These are phyloP conservation scores for Xylaria sp. DNA, from an alignment of 2,329 filamentous ascomycete genomes.

Conservation along the genomic window DNA sequence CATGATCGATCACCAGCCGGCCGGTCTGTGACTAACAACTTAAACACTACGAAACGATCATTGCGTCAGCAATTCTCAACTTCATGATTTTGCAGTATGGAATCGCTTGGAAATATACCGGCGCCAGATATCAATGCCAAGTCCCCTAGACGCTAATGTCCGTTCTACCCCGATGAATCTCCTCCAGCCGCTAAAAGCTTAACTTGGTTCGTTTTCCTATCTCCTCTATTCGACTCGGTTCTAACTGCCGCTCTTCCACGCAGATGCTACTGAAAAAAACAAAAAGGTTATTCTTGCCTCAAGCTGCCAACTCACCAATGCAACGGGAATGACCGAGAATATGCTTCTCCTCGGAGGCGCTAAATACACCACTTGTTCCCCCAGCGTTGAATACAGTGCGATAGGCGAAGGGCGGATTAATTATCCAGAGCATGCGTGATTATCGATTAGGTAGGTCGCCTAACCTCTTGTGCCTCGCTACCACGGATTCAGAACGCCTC, in stretches of 20 bases:
- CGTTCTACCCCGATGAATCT: not conserved
- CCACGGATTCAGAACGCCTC: slow-evolving; percentile 14
- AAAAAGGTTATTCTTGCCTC: not conserved
- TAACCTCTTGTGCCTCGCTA: slow-evolving; percentile 15
- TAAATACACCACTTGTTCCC: not conserved
- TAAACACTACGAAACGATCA: slow-evolving; percentile 3
- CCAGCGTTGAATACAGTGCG: slow-evolving; percentile 7
- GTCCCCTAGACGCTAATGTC: not conserved
- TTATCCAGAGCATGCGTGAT: slow-evolving; percentile 3
- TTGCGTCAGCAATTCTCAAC: slow-evolving; percentile 18
- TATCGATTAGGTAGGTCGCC: slow-evolving; percentile 21
- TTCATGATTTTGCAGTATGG: slow-evolving; percentile 6
- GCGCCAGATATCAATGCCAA: slow-evolving; percentile 12
- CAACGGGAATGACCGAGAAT: not conserved
- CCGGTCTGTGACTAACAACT: not conserved
- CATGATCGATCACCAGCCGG: not conserved
- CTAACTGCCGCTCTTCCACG: not conserved
- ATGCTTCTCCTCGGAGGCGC: not conserved
- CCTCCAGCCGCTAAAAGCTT: not conserved
- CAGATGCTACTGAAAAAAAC: slow-evolving; percentile 1
- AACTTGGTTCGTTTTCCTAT: not conserved
- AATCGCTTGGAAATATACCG: slow-evolving; percentile 15
- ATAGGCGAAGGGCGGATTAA: not conserved
- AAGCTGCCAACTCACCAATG: not conserved
- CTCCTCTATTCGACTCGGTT: not conserved